These are phyloP conservation scores for Acacia melanoxylon DNA, from an alignment of 306 rosid species.

Conservation along the genomic window DNA sequence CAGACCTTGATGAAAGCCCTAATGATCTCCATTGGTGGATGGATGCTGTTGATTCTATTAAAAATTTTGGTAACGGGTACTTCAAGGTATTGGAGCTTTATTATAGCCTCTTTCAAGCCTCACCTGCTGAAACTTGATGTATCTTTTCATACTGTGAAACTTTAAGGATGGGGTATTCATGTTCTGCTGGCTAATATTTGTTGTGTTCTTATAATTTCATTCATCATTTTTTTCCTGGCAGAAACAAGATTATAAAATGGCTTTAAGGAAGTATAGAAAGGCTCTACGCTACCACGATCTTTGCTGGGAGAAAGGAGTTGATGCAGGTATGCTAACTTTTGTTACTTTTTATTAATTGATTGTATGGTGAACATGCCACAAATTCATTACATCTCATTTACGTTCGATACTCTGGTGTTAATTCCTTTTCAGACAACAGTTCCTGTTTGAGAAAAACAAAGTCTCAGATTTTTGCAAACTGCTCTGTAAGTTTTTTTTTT, in stretches of 20 bases:
- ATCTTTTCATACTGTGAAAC: not conserved
- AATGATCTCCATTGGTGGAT: conserved; percentile 82
- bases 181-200: conserved; percentile 10
- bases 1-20: conserved; percentile 69
- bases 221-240: conserved; percentile 28
- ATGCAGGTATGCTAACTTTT: conserved; percentile 60
- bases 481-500: conserved; percentile 91
- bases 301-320: conserved; percentile 93
- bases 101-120: conserved; percentile 3
- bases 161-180: not conserved
- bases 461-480: conserved; percentile 91
- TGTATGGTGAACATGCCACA: conserved; percentile 1
- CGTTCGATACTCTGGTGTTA: conserved; percentile 3
- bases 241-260: conserved; percentile 89
- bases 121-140: conserved; percentile 1
- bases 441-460: conserved; percentile 72
- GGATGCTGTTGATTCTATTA: conserved; percentile 68
- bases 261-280: conserved; percentile 79
- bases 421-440: conserved; percentile 66
- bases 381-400: not conserved
- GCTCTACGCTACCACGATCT: conserved; percentile 79
- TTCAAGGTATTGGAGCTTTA: conserved; percentile 60
- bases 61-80: conserved; percentile 69
- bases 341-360: conserved; percentile 3
- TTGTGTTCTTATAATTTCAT: not conserved